Conservation (phyloP, 176 grass and related monocot species). For the Aechmea fasciata region DNA sequence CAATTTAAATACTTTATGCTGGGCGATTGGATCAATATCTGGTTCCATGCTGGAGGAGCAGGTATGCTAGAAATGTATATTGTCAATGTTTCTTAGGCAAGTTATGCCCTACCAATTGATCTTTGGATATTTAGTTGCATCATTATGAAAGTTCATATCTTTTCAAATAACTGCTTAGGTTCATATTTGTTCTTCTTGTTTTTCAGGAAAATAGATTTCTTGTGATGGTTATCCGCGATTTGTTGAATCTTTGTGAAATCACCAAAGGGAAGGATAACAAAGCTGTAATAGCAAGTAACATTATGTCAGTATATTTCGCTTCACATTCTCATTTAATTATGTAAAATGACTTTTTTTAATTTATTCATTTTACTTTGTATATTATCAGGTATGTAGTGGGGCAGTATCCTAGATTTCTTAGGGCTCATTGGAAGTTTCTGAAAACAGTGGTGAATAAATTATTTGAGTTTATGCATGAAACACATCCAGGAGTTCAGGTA, state of each 20-base stretch:
- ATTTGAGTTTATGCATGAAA: conserved; percentile 99
- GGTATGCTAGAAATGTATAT: conserved; percentile 24
- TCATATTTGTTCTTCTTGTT: background rate
- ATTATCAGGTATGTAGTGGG: conserved; percentile 88
- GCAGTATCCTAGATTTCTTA: conserved; percentile 96
- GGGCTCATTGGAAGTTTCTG: conserved; percentile 98
- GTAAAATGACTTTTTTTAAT: background rate
- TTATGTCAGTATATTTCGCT: conserved; percentile 49
- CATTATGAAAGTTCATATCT: background rate
- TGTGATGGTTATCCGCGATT: conserved; percentile 97
- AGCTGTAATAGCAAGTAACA: conserved; percentile 99
- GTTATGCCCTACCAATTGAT: background rate
- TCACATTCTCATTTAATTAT: background rate
- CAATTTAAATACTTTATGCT: conserved; percentile 96
- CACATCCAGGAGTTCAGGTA: conserved; percentile 99
- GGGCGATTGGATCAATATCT: conserved; percentile 99
- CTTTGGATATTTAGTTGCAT: background rate
- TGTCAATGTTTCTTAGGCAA: background rate
- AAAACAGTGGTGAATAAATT: conserved; percentile 99
- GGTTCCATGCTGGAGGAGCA: conserved; percentile 99
- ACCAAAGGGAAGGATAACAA: conserved; percentile 99
- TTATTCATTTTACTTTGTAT: background rate
- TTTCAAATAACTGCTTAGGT: background rate
- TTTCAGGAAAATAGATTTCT: conserved; percentile 93
- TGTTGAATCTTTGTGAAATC: conserved; percentile 98